phyloP scores from a whole-genome alignment of 2,329 filamentous ascomycete species.

The Aspergillus ochraceoroseus region DNA sequence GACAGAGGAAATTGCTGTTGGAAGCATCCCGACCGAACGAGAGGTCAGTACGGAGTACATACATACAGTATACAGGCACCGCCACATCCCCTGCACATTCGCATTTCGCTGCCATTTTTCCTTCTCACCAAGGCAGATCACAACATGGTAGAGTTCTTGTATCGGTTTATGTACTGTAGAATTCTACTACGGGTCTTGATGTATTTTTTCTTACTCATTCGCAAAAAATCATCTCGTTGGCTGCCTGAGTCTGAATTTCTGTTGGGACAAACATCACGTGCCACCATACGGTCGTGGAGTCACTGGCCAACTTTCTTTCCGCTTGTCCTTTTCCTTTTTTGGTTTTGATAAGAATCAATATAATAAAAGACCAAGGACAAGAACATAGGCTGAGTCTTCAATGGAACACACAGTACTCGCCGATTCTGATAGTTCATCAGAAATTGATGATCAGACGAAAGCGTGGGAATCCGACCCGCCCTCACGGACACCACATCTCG shows the following conservation, averaged over 20 bases:
- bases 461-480: slow-evolving; percentile 31
- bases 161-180: too few species aligned
- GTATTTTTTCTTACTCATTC: too few species aligned
- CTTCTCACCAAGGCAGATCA: slow-evolving; percentile 15
- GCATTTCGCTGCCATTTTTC: slow-evolving; percentile 5
- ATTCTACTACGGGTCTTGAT: too few species aligned
- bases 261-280: slow-evolving; percentile 14
- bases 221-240: too few species aligned
- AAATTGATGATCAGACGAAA: slow-evolving; percentile 35
- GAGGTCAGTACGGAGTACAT: too few species aligned
- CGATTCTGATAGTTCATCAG: slow-evolving; percentile 35
- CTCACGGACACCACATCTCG: slow-evolving; percentile 18
- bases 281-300: slow-evolving; percentile 1
- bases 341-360: not conserved
- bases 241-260: too few species aligned
- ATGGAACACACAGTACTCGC: slow-evolving; percentile 31
- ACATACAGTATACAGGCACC: slow-evolving; percentile 27
- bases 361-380: not conserved
- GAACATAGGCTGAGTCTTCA: slow-evolving; percentile 23
- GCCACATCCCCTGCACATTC: slow-evolving; percentile 7
- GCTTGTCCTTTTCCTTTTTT: not conserved
- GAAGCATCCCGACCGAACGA: slow-evolving; percentile 9
- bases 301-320: slow-evolving; percentile 4
- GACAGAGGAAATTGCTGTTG: slow-evolving; percentile 25
- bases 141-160: too few species aligned